These are phyloP conservation scores for Ganoderma meredithae DNA, from an alignment of 1,284 basidiomycete species.

Conservation along the genomic window DNA sequence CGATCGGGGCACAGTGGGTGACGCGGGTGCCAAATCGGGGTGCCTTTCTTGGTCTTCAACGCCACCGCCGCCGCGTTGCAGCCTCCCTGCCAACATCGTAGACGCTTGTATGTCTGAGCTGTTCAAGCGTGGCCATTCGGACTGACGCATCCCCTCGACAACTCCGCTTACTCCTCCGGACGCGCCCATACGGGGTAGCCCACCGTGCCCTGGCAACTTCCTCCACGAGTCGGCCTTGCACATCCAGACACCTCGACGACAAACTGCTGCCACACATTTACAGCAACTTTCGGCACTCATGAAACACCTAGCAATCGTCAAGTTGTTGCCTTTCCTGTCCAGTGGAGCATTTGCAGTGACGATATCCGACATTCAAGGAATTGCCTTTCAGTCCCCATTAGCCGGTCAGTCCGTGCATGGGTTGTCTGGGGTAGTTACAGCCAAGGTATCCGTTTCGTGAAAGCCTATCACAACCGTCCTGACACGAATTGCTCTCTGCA, in stretches of 20 bases:
- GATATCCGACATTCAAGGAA: slow-evolving; percentile 62
- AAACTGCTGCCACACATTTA: neutral
- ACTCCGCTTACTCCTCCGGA: neutral
- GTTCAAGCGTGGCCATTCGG: neutral
- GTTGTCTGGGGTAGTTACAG: slow-evolving; percentile 61
- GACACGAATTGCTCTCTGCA: slow-evolving; percentile 33
- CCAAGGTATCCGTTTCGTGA: slow-evolving; percentile 49
- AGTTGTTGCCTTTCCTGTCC: neutral
- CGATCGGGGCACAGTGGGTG: slow-evolving; percentile 17
- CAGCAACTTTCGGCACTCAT: neutral
- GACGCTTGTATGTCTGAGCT: slow-evolving; percentile 18
- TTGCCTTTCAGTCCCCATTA: slow-evolving; percentile 57
- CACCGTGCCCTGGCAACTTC: slow-evolving; percentile 3
- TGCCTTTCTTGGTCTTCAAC: slow-evolving; percentile 16
- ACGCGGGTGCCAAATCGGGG: slow-evolving; percentile 20
- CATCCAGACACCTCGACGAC: neutral
- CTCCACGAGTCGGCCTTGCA: neutral
- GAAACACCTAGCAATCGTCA: slow-evolving; percentile 1
- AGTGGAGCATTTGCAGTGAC: slow-evolving; percentile 16
- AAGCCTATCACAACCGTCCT: neutral
- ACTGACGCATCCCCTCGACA: neutral
- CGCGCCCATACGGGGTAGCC: neutral
- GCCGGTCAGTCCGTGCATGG: slow-evolving; percentile 54
- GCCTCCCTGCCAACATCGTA: slow-evolving; percentile 11
- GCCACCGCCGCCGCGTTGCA: slow-evolving; percentile 14